Evolutionary conservation across 768 basidiomycete species (phyloP).

Genomic region (Mycena venus): DNA sequence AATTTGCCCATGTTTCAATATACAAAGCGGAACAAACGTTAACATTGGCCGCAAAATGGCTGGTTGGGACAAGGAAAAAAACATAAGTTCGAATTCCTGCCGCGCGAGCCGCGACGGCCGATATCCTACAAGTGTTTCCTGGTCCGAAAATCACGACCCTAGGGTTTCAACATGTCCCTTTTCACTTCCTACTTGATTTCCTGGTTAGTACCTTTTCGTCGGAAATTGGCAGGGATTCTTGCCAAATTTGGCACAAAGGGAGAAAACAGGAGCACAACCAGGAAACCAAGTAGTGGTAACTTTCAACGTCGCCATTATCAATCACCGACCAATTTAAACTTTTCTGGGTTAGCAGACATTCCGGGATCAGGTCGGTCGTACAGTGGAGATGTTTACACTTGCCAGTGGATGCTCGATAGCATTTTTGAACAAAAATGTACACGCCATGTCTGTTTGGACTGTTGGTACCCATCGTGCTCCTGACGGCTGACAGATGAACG

Average conservation of each 20-base stretch:
- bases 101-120: neutral
- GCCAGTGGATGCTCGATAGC: neutral
- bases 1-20: too few relatives aligned
- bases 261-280: neutral
- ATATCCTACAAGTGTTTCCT: neutral
- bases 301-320: neutral
- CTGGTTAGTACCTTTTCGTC: neutral
- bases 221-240: neutral
- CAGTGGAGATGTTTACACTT: neutral
- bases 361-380: neutral
- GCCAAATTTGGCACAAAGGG: neutral
- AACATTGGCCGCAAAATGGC: too few relatives aligned
- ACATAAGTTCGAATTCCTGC: neutral
- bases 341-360: neutral
- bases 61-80: neutral
- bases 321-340: neutral
- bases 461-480: neutral
- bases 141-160: neutral
- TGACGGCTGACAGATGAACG: conserved; percentile 1
- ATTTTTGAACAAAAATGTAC: conserved; percentile 3
- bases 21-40: too few relatives aligned
- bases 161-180: neutral
- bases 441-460: neutral
- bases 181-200: neutral
- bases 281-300: neutral